Conservation (phyloP, 129 eudicot species). For the Helichrysum umbraculigerum region DNA sequence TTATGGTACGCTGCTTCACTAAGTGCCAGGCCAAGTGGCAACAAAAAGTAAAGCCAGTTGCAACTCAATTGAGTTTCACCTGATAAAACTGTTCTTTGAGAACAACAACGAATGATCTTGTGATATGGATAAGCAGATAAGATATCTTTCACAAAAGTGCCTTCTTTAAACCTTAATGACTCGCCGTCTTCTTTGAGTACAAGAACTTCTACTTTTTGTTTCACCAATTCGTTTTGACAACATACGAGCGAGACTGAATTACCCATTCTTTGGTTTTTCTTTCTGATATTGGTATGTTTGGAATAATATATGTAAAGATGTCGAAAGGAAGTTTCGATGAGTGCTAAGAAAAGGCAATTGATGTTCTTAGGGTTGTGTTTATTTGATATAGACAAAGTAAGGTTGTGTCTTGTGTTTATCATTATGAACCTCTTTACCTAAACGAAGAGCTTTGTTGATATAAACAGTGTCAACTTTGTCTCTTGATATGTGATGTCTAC, state of each 20-base stretch:
- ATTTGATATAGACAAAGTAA: slow-evolving; percentile 21
- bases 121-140: slow-evolving; percentile 33
- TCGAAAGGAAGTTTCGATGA: slow-evolving; percentile 26
- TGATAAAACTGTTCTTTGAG: slow-evolving; percentile 24
- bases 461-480: slow-evolving; percentile 26
- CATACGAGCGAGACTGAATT: slow-evolving; percentile 31
- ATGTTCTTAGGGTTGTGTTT: slow-evolving; percentile 19
- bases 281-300: background rate
- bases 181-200: slow-evolving; percentile 43
- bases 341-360: slow-evolving; percentile 20
- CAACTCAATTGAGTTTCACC: slow-evolving; percentile 26
- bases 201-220: slow-evolving; percentile 29
- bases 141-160: slow-evolving; percentile 32
- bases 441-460: background rate
- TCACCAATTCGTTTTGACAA: slow-evolving; percentile 28
- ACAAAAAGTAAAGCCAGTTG: slow-evolving; percentile 45
- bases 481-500: slow-evolving; percentile 29
- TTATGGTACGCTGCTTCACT: slow-evolving; percentile 30
- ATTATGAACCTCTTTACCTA: slow-evolving; percentile 13
- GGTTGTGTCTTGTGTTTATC: slow-evolving; percentile 28
- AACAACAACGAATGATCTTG: slow-evolving; percentile 32
- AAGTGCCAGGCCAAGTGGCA: slow-evolving; percentile 38
- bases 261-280: slow-evolving; percentile 26
- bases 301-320: slow-evolving; percentile 24
- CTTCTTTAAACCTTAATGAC: slow-evolving; percentile 36